Evolutionary conservation across 2,329 filamentous ascomycete species (phyloP).

Genomic region (Cytospora leucostoma): DNA sequence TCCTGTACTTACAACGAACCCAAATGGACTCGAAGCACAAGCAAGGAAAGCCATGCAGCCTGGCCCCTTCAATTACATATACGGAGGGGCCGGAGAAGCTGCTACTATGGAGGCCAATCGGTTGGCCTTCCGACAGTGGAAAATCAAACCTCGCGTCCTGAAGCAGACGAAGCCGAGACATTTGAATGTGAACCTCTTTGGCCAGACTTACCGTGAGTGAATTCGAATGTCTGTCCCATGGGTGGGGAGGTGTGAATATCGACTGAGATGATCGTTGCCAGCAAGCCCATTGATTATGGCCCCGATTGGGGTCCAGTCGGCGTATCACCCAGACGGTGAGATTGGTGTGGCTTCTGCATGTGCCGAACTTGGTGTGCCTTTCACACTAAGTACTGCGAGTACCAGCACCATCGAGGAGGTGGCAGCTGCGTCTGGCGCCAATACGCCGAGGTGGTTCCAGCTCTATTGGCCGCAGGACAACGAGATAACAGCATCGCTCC

Average conservation of each 20-base stretch:
- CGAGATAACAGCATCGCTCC: conserved; percentile 64
- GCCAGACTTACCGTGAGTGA: conserved; percentile 45
- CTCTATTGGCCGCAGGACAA: conserved; percentile 73
- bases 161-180: conserved; percentile 47
- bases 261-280: conserved; percentile 18
- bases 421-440: conserved; percentile 53
- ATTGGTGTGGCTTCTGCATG: conserved; percentile 64
- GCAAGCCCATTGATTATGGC: conserved; percentile 59
- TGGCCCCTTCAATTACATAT: conserved; percentile 60
- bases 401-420: conserved; percentile 67
- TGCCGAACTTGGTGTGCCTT: conserved; percentile 61
- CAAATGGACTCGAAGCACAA: conserved; percentile 57
- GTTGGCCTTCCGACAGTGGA: conserved; percentile 55
- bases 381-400: conserved; percentile 67
- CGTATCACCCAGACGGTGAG: conserved; percentile 68
- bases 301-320: conserved; percentile 68
- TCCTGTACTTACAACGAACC: conserved; percentile 60
- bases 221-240: neutral
- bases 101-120: conserved; percentile 63
- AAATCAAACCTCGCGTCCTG: conserved; percentile 56
- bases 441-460: conserved; percentile 68
- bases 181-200: conserved; percentile 55
- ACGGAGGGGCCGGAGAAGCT: conserved; percentile 62
- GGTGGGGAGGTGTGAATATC: neutral
- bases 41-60: conserved; percentile 50